phyloP scores from a whole-genome alignment of 179 eudicot genomes.

The Gypsophila paniculata region DNA sequence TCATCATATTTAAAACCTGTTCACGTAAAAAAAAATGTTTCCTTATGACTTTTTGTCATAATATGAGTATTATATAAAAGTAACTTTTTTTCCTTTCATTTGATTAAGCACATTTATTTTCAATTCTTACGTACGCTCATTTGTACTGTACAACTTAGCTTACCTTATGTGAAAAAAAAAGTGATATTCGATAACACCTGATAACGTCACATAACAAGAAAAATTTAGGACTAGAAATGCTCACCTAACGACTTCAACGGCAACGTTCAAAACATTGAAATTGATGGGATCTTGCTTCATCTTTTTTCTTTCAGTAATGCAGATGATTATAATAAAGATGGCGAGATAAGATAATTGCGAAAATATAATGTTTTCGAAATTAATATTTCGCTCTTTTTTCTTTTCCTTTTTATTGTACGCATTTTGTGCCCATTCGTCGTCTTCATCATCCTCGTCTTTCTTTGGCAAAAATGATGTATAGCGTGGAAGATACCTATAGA shows the following conservation, averaged over 20 bases:
- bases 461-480: conserved; percentile 37
- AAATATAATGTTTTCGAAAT: conserved; percentile 28
- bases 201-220: neutral
- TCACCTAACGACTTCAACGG: conserved; percentile 56
- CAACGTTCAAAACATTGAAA: conserved; percentile 49
- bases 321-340: conserved; percentile 44
- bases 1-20: too few relatives aligned
- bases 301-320: conserved; percentile 54
- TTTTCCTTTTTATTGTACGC: neutral
- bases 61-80: too few relatives aligned
- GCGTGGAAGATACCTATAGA: conserved; percentile 59
- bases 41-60: too few relatives aligned
- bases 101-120: too few relatives aligned
- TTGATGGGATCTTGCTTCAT: conserved; percentile 55
- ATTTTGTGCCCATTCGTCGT: neutral
- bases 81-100: too few relatives aligned
- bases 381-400: neutral
- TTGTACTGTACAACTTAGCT: too few relatives aligned
- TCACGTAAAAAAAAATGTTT: too few relatives aligned
- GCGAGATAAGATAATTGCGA: conserved; percentile 50
- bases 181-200: neutral
- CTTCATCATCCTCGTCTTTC: conserved; percentile 15
- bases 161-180: too few relatives aligned
- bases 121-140: too few relatives aligned
- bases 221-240: too few relatives aligned